phyloP scores from a whole-genome alignment of 1,139 yeast species.

The Nakaseomyces sp. region DNA sequence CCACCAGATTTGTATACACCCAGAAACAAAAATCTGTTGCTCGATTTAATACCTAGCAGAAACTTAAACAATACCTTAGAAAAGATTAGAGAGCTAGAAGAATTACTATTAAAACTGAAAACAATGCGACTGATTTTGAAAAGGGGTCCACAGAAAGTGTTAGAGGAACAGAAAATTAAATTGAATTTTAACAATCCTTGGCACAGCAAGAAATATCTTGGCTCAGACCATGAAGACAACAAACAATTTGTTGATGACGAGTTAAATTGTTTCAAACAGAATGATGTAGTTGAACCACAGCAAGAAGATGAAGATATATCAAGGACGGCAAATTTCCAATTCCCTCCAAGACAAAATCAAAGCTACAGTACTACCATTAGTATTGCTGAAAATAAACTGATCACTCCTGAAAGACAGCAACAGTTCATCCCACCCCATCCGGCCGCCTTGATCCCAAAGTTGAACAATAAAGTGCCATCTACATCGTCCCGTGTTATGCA shows the following conservation, averaged over 20 bases:
- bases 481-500: neutral
- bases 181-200: neutral
- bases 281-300: no score
- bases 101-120: neutral
- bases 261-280: neutral
- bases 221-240: neutral
- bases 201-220: slow-evolving; percentile 1
- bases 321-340: slow-evolving; percentile 1
- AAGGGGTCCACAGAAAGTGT: neutral
- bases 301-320: neutral
- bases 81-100: neutral
- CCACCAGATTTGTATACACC: neutral
- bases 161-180: neutral
- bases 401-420: neutral
- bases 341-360: slow-evolving; percentile 3
- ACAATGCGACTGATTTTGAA: neutral
- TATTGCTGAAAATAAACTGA: neutral
- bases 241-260: neutral
- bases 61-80: neutral
- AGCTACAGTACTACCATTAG: neutral
- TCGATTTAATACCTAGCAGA: neutral
- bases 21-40: neutral
- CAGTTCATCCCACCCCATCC: neutral
- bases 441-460: neutral
- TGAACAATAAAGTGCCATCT: neutral